Base-by-base conservation (phyloP, 495 filamentous ascomycete species). In the Sphaerosporella brunnea region DNA sequence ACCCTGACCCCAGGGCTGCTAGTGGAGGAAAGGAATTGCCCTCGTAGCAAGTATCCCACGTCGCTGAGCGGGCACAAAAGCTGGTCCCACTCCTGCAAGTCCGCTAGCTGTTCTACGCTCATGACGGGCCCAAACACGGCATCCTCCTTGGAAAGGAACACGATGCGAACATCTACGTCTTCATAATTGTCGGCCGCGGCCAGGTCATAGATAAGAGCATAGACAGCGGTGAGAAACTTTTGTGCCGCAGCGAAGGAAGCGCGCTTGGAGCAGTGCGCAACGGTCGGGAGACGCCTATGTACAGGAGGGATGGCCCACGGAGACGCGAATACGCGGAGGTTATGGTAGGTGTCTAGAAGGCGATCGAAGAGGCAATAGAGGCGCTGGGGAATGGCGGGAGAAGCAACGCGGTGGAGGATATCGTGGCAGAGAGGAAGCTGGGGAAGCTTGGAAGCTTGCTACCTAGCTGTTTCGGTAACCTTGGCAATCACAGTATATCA, bases 191-290 rank as follows among this genome's bases (percentile, higher is more conserved):
- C n/a, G n/a, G n/a, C n/a, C n/a, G n/a, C n/a, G n/a, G n/a, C n/a
- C n/a, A n/a, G n/a, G n/a, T n/a, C n/a, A n/a, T 23, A 46, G 26
- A 16, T 13, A 8, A 36, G 11, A 7, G 43, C 24, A 21, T 46
- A 15, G 72, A 70, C 51, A 63, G 60, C 59, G 78, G 71, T 37
- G 60, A 55, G 16, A 43, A 53, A 45, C n/a, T 40, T 9, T 25
- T 51, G 36, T 37, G 62, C 47, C 23, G 63, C 54, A 23, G 62
- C 49, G 37, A 47, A 35, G 59, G 45, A 23, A 50, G 51, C 36
- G 48, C 32, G 8, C 50, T 3, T 59, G 36, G 1, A 42, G 44
- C 62, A 63, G 63, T 32, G 61, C 49, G 24, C 59, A 49, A 32
- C 56, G 62, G 19, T 55, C 55, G n/a, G 64, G 54, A 20, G 70